Base-by-base conservation (phyloP, 768 basidiomycete genomes). In the Dacryopinax spathularia region DNA sequence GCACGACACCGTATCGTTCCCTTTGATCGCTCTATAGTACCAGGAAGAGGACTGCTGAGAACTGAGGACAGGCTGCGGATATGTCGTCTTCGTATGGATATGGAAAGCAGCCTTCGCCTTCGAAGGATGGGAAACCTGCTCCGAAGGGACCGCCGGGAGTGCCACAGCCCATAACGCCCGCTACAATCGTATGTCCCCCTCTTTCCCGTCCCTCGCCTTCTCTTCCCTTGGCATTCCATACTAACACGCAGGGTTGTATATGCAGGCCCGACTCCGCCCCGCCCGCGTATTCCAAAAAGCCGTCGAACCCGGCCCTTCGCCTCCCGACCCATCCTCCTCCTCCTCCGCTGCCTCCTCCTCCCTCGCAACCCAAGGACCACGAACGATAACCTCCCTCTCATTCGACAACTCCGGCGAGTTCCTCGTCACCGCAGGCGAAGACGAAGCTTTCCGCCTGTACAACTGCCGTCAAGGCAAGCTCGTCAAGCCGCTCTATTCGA, bases 361-460 rank as follows among this genome's bases (percentile, higher is more conserved):
- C 31, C 71, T 75, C 62, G 62, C 72, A 64, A 71, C 75, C 33
- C 63, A 75, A n/a, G 80, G 79, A 2, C 83, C 83, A 48, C 78
- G 82, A 65, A 88, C 91, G 70, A 89, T 94, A 62, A 95, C 91
- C 1, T 89, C 90, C 15, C 83, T 97, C 61, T 81, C 82, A 34
- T 98, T 97, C 71, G 95, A 98, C 71, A 91, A 95, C 72, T 78
- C 83, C 71, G 96, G 96, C 1, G 90, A 93, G 68, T 81, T 82
- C 64, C 74, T 95, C 43, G 79, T 98, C 60, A 95, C 92, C 9
- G 88, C 90, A 0, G 87, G 80, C 18, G 91, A 96, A 72, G 96
- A 98, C 71, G 95, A 97, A 76, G 85, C 85, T 0, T 93, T 98
- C 75, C 81, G 89, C 43, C 70, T 96, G 66, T 98, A 91, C 72